Evolutionary conservation across 2,329 filamentous ascomycete species (phyloP), one percentile per base, ranked within the genome.

Genomic region (Neofusicoccum sp.): DNA sequence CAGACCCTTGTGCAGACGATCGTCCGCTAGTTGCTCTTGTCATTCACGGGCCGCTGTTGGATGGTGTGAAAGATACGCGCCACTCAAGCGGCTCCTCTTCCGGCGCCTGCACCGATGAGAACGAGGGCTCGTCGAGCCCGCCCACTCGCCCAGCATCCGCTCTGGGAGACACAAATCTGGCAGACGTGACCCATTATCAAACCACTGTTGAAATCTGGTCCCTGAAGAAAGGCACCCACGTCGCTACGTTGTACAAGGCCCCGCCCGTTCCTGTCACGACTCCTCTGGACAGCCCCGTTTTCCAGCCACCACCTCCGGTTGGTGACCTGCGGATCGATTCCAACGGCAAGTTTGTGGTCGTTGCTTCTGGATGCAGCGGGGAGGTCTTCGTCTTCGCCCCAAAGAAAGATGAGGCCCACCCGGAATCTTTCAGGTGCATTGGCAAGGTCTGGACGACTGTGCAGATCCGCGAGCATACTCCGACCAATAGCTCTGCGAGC

Each of bases 401-500:
- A 1, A 68, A 68, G 6, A 43, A 62, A 22, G 64, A 70, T 9
- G 60, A 66, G 6, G 64, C 67, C 8, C 66, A 68, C 2, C 64
- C 68, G 29, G 66, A 64, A 48, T 36, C 58, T 7, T 89, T 87
- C 71, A 80, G 81, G 64, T 97, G 93, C 70, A 82, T 95, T 62
- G 93, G 89, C 22, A 99, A 99, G 78, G 80, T 96, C 16, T 99
- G 95, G 95, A 97, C 95, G 0, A 89, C 88, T 48, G 81, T 97
- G 33, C 91, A 95, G 71, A 84, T 70, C 33, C 73, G 75, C 36
- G 72, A 77, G 60, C 70, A 73, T n/a, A 67, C 64, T 3, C 62
- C 67, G 9, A 72, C 71, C n/a, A 74, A 74, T 1, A 73, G 71
- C 56, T 67, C 73, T 1, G 76, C 76, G 2, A 77, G 73, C 61